Evolutionary conservation across 768 basidiomycete genomes (phyloP).

Genomic region (Suillus discolor): DNA sequence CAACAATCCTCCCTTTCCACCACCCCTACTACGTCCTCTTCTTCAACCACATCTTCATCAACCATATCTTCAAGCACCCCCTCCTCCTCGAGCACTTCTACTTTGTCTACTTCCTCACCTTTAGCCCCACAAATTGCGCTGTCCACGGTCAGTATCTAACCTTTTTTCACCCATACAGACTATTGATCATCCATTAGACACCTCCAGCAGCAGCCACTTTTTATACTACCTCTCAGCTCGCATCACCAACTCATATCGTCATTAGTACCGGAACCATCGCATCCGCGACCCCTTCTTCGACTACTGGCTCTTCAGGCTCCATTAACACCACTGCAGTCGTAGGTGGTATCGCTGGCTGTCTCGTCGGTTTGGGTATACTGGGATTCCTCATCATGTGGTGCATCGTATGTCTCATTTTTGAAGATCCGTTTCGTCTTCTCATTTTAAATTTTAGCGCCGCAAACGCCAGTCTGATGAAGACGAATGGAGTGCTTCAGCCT

Average conservation of each 20-base stretch:
- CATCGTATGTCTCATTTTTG: slow-evolving; percentile 38
- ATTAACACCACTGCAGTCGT: slow-evolving; percentile 32
- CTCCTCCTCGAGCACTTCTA: slow-evolving; percentile 8
- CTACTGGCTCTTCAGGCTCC: slow-evolving; percentile 38
- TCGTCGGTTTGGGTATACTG: slow-evolving; percentile 43
- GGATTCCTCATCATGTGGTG: slow-evolving; percentile 48
- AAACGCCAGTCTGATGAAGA: slow-evolving; percentile 37
- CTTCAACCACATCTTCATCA: slow-evolving; percentile 6
- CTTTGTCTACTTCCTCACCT: slow-evolving; percentile 9
- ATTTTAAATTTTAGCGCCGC: slow-evolving; percentile 39
- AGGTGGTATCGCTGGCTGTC: slow-evolving; percentile 48
- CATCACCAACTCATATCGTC: background rate
- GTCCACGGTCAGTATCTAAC: background rate
- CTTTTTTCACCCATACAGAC: background rate
- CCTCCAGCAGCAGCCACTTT: background rate
- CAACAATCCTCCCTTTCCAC: slow-evolving; percentile 7
- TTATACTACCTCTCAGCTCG: background rate
- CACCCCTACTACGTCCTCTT: slow-evolving; percentile 12
- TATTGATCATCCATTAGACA: background rate
- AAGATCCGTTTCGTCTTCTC: slow-evolving; percentile 7
- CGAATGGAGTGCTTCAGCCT: slow-evolving; percentile 58
- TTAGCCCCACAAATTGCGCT: background rate
- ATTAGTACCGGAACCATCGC: slow-evolving; percentile 9
- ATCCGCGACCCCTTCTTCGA: slow-evolving; percentile 31
- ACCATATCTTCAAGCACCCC: slow-evolving; percentile 7